Base-by-base conservation (phyloP, 2,329 filamentous ascomycete species). In the Ilyonectria sp. region DNA sequence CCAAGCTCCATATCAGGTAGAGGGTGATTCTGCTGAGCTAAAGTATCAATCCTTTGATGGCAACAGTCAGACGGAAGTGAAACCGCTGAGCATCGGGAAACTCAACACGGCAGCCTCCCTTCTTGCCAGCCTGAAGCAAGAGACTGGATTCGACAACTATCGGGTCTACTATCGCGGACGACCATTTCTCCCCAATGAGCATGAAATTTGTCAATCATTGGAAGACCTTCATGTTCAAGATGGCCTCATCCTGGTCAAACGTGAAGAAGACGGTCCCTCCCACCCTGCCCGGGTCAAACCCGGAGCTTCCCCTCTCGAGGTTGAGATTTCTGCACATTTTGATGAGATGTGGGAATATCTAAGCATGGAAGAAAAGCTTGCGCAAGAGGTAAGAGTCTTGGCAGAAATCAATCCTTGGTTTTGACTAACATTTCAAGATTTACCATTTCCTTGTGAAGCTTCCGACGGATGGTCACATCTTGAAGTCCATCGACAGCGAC, bases 301-400 rank as follows among this genome's bases (percentile, higher is more conserved):
- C 58, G 89, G 83, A 56, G 87, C 83, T 53, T 90, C 83, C 69
- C 87, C 83, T 40, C 86, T 98, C 3, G 94, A 98, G 77, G 86
- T 89, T 13, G 93, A 95, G 74, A 91, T 98, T 23, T 83, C 96
- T 72, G 87, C 90, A 64, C 93, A 97, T 79, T 97, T 97, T 75
- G 88, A 93, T 60, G 91, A 95, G 68, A 82, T 99, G 26, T 97
- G 96, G 86, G 88, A 90, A 49, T 92, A 95, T 75, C 85, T 98
- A 60, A 90, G 90, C 70, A 88, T 95, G 82, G 88, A 93, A 50
- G 91, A 95, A 65, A 85, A 83, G 56, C 82, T 94, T 47, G 90
- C 93, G 7, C 84, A 87, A 75, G 90, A 93, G 84, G 91, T 92
- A 84, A 72, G 81, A 33, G 11, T 15, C 8, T 40, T 29, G 29